Evolutionary conservation across 257 asterid genomes (phyloP).

Genomic region (Salvia splendens): DNA sequence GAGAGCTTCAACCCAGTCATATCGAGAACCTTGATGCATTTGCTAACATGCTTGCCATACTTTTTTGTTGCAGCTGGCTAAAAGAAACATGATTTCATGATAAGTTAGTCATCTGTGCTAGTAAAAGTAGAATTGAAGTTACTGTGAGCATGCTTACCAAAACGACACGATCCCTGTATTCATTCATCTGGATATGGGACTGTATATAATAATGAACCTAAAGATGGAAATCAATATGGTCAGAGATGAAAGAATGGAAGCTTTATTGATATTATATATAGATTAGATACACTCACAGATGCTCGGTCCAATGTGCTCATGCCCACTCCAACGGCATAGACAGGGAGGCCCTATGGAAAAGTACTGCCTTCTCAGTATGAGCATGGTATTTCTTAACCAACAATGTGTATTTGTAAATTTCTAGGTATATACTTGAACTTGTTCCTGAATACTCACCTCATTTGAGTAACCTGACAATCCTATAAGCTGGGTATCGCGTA

Average conservation of each 20-base stretch:
- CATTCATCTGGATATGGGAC: constrained; percentile 82
- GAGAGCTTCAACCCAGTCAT: constrained; percentile 81
- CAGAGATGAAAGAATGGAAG: background rate
- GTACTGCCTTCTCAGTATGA: constrained; percentile 18
- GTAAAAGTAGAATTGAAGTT: constrained; percentile 6
- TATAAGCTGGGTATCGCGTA: constrained; percentile 70
- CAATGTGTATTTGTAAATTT: constrained; percentile 6
- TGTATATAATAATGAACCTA: constrained; percentile 79
- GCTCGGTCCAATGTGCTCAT: constrained; percentile 65
- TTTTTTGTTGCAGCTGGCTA: constrained; percentile 64
- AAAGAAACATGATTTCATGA: constrained; percentile 15
- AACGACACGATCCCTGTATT: constrained; percentile 74
- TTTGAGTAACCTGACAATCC: constrained; percentile 69
- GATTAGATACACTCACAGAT: constrained; percentile 45
- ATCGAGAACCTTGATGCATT: constrained; percentile 65
- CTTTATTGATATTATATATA: background rate
- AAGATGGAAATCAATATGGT: constrained; percentile 21
- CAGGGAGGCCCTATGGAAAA: constrained; percentile 58
- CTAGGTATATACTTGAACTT: constrained; percentile 18
- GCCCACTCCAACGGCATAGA: constrained; percentile 68
- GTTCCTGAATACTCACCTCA: constrained; percentile 48
- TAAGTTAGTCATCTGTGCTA: constrained; percentile 22
- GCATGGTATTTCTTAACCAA: constrained; percentile 1
- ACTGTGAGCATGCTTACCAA: constrained; percentile 50
- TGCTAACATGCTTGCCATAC: constrained; percentile 52